These are phyloP conservation scores for Cephaloascus albidus DNA, from an alignment of 805 yeast genomes.

Conservation along the genomic window DNA sequence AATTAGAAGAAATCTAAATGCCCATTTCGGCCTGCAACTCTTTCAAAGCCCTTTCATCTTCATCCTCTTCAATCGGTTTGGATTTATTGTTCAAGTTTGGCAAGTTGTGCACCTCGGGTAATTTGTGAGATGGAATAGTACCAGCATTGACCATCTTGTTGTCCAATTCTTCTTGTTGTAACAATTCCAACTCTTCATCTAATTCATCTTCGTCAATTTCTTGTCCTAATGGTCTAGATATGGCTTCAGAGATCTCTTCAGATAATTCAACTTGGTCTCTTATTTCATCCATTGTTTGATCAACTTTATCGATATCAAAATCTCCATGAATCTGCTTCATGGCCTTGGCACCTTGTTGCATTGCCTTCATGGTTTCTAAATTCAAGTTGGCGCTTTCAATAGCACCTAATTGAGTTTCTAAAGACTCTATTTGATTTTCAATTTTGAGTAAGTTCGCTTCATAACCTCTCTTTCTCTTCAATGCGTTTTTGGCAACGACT, in stretches of 20 bases:
- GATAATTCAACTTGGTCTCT: constrained; percentile 94
- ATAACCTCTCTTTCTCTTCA: constrained; percentile 77
- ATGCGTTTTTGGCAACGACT: constrained; percentile 70
- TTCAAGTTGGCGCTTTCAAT: constrained; percentile 94
- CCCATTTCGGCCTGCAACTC: constrained; percentile 87
- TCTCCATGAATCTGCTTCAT: constrained; percentile 95
- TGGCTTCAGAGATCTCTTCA: constrained; percentile 93
- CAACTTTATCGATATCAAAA: constrained; percentile 92
- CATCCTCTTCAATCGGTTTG: constrained; percentile 57
- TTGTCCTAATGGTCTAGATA: constrained; percentile 83
- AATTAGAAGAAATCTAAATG: too few species aligned
- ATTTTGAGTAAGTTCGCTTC: constrained; percentile 73
- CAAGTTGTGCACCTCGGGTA: constrained; percentile 42
- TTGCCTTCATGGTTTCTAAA: constrained; percentile 96
- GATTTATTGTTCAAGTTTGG: constrained; percentile 31
- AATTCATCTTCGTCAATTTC: constrained; percentile 89
- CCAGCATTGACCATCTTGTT: constrained; percentile 42
- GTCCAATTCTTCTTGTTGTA: constrained; percentile 75
- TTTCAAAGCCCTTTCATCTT: constrained; percentile 73
- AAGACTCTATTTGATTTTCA: constrained; percentile 79
- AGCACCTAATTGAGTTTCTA: constrained; percentile 83
- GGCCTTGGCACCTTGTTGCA: constrained; percentile 96
- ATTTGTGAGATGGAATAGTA: constrained; percentile 18
- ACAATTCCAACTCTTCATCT: constrained; percentile 84
- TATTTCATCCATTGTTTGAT: constrained; percentile 95